phyloP scores from a whole-genome alignment of 805 yeast genomes.

The Metschnikowia baotianmanensis region DNA sequence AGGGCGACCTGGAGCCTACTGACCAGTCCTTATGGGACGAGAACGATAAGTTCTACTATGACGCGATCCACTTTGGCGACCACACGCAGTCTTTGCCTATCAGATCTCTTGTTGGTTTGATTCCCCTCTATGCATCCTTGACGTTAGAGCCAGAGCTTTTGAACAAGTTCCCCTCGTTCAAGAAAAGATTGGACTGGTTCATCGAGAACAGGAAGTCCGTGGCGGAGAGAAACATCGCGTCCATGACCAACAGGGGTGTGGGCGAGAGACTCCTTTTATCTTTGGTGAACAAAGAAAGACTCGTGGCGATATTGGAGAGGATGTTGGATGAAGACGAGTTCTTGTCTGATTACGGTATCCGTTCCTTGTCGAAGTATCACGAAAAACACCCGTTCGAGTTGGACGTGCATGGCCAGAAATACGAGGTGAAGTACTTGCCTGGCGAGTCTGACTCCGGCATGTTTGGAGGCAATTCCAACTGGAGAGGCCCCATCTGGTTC shows the following conservation, averaged over 20 bases:
- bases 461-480: slow-evolving; percentile 95
- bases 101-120: slow-evolving; percentile 85
- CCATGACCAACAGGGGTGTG: slow-evolving; percentile 75
- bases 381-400: slow-evolving; percentile 79
- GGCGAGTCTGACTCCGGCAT: slow-evolving; percentile 91
- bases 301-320: slow-evolving; percentile 68
- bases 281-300: slow-evolving; percentile 75
- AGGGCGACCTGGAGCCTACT: slow-evolving; percentile 40
- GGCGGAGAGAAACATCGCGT: slow-evolving; percentile 81
- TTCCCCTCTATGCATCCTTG: slow-evolving; percentile 85
- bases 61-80: slow-evolving; percentile 81
- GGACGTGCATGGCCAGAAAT: slow-evolving; percentile 75
- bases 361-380: slow-evolving; percentile 85
- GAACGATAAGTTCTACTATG: slow-evolving; percentile 83
- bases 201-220: slow-evolving; percentile 64
- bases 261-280: slow-evolving; percentile 81
- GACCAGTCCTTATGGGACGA: slow-evolving; percentile 85
- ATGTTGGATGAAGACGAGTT: slow-evolving; percentile 88
- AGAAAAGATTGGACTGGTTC: slow-evolving; percentile 82
- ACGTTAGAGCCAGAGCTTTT: slow-evolving; percentile 84
- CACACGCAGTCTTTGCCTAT: slow-evolving; percentile 72
- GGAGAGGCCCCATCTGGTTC: slow-evolving; percentile 99
- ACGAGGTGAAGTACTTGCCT: slow-evolving; percentile 70
- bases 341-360: slow-evolving; percentile 77
- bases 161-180: slow-evolving; percentile 76